Conservation (phyloP, 345 rosid genomes). For the Rhizophora mangle region DNA sequence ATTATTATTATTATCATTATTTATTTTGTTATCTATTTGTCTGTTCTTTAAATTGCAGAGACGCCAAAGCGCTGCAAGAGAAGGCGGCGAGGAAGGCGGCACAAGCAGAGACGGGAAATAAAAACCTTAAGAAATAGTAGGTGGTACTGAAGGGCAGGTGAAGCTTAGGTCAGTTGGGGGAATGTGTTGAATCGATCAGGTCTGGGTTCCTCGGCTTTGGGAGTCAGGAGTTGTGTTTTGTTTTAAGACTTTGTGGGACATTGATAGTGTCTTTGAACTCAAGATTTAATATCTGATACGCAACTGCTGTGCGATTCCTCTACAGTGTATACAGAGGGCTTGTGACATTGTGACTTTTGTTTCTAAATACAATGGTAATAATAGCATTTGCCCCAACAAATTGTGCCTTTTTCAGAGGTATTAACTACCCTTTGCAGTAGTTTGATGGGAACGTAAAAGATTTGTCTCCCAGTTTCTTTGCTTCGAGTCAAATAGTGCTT, state of each 20-base stretch:
- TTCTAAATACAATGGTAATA: too few species aligned
- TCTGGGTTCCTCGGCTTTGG: conserved; percentile 2
- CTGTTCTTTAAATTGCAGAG: conserved; percentile 15
- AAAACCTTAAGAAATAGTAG: conserved; percentile 13
- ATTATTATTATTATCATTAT: too few species aligned
- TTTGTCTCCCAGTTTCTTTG: too few species aligned
- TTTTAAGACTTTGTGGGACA: not conserved
- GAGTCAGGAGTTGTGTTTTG: not conserved
- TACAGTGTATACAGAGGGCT: too few species aligned
- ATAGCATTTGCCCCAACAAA: too few species aligned
- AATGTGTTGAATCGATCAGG: conserved; percentile 9
- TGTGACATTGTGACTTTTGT: too few species aligned
- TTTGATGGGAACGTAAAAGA: too few species aligned
- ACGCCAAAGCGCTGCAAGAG: conserved; percentile 48
- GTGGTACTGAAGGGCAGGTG: not conserved
- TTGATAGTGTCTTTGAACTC: conserved; percentile 22
- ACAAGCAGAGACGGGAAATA: conserved; percentile 19
- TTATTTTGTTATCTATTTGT: not conserved
- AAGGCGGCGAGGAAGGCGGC: conserved; percentile 42
- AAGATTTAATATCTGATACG: conserved; percentile 13
- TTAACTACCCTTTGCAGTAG: too few species aligned
- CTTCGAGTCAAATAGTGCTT: too few species aligned
- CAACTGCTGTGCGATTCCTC: not conserved
- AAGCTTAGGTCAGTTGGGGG: not conserved
- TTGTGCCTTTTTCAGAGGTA: too few species aligned